Conservation (phyloP, 306 rosid species). For the Cucumis cinereus region DNA sequence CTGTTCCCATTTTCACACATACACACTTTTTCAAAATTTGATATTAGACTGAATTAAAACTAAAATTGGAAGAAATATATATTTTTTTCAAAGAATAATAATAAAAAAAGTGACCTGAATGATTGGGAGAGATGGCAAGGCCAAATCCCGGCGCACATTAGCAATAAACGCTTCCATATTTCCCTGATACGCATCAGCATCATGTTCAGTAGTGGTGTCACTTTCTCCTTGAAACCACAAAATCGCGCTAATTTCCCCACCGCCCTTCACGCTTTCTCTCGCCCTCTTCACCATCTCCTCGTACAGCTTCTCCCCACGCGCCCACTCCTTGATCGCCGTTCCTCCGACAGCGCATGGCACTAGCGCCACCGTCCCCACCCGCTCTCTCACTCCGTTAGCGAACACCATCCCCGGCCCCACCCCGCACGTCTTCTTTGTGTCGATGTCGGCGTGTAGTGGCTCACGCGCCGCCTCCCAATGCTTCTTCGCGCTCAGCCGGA, state of each 20-base stretch:
- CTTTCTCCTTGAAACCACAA: slow-evolving; percentile 89
- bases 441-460: slow-evolving; percentile 77
- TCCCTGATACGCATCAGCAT: slow-evolving; percentile 42
- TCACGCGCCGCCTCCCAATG: slow-evolving; percentile 61
- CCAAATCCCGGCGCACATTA: slow-evolving; percentile 51
- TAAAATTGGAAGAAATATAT: too few relatives aligned
- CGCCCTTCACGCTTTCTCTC: slow-evolving; percentile 31
- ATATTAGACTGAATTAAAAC: too few relatives aligned
- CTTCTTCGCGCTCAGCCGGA: slow-evolving; percentile 43
- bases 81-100: too few relatives aligned
- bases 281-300: slow-evolving; percentile 60
- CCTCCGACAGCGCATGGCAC: slow-evolving; percentile 92
- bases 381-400: slow-evolving; percentile 38
- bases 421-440: slow-evolving; percentile 41
- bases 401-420: slow-evolving; percentile 77
- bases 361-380: slow-evolving; percentile 27
- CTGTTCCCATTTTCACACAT: slow-evolving; percentile 12
- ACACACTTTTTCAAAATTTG: too few relatives aligned
- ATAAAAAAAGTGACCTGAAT: slow-evolving; percentile 39
- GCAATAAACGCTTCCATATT: slow-evolving; percentile 53
- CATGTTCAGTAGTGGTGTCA: slow-evolving; percentile 31
- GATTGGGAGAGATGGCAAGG: slow-evolving; percentile 51
- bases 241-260: slow-evolving; percentile 43
- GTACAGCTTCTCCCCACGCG: slow-evolving; percentile 66
- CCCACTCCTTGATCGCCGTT: slow-evolving; percentile 81